phyloP scores from a whole-genome alignment of 2,329 filamentous ascomycete species.

The Xylariaceae sp. region DNA sequence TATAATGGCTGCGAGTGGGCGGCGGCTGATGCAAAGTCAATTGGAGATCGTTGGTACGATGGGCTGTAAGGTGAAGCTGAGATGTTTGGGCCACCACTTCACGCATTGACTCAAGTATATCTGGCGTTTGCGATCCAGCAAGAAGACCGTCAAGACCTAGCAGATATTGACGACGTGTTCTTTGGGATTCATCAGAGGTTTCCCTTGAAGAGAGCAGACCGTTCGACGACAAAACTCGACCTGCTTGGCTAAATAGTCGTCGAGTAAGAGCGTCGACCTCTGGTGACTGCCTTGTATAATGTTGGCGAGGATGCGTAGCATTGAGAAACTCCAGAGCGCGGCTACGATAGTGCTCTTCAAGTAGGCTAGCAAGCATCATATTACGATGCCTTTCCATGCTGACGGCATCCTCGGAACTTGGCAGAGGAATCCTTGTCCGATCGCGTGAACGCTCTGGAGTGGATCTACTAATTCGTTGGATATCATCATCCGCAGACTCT shows the following conservation, averaged over 20 bases:
- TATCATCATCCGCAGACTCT: conserved; percentile 18
- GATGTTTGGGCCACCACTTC: conserved; percentile 25
- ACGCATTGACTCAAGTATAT: conserved; percentile 24
- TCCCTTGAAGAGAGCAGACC: conserved; percentile 16
- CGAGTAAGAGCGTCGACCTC: conserved; percentile 28
- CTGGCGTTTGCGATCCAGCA: conserved; percentile 17
- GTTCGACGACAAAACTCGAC: conserved; percentile 25
- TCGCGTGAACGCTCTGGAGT: conserved; percentile 6
- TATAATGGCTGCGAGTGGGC: conserved; percentile 28
- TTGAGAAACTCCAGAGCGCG: conserved; percentile 31
- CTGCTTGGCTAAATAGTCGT: conserved; percentile 27
- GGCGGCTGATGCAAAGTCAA: conserved; percentile 19
- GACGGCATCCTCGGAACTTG: conserved; percentile 18
- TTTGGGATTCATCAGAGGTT: conserved; percentile 21
- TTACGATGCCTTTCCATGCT: conserved; percentile 31
- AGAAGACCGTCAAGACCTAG: conserved; percentile 29
- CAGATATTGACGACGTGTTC: conserved; percentile 30
- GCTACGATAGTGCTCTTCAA: conserved; percentile 32
- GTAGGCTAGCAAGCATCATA: conserved; percentile 33
- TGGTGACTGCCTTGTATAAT: conserved; percentile 28
- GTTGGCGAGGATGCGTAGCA: conserved; percentile 23
- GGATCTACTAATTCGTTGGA: conserved; percentile 21
- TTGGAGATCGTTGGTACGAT: conserved; percentile 26
- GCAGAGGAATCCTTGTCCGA: conserved; percentile 5
- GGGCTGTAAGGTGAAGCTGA: conserved; percentile 22